Percentiles rank a stretch among this genome's conserved stretches.
phyloP scores from a whole-genome alignment of 1,284 basidiomycete species.

The Coriolopsis trogii region DNA sequence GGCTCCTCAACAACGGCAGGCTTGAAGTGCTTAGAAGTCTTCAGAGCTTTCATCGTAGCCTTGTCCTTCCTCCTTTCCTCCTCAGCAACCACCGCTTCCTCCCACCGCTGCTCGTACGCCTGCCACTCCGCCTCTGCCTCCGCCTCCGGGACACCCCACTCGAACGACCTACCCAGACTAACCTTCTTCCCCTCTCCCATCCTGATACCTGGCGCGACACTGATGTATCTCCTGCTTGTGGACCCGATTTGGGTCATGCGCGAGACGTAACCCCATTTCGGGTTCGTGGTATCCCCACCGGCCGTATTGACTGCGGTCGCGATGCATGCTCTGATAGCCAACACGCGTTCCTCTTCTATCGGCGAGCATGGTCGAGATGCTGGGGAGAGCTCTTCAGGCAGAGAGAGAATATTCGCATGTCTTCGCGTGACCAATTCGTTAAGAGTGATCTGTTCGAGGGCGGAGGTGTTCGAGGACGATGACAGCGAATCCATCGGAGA shows the following conservation, averaged over 20 bases:
- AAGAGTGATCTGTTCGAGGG: conserved; percentile 6
- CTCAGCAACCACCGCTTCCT: conserved; percentile 15
- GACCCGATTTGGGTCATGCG: conserved; percentile 25
- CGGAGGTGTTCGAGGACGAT: conserved; percentile 4
- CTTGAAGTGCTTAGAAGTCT: conserved; percentile 32
- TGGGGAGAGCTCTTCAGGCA: conserved; percentile 25
- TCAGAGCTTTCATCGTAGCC: not conserved
- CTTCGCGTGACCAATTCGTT: conserved; percentile 20
- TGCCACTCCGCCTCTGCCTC: conserved; percentile 32
- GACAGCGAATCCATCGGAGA: conserved; percentile 4
- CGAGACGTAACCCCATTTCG: conserved; percentile 34
- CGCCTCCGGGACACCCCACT: conserved; percentile 30
- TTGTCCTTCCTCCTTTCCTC: not conserved
- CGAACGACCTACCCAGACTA: conserved; percentile 20
- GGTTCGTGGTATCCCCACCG: conserved; percentile 26
- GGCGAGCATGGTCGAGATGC: conserved; percentile 27
- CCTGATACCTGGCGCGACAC: conserved; percentile 25
- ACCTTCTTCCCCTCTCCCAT: conserved; percentile 26
- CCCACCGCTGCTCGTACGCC: conserved; percentile 30
- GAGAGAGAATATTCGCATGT: conserved; percentile 12
- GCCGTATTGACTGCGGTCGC: conserved; percentile 23
- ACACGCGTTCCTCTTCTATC: conserved; percentile 11
- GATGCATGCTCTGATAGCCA: conserved; percentile 15
- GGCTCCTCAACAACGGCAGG: conserved; percentile 1
- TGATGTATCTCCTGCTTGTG: conserved; percentile 30